Evolutionary conservation across 2,329 filamentous ascomycete genomes (phyloP).

Genomic region (Fusarium multiceps): DNA sequence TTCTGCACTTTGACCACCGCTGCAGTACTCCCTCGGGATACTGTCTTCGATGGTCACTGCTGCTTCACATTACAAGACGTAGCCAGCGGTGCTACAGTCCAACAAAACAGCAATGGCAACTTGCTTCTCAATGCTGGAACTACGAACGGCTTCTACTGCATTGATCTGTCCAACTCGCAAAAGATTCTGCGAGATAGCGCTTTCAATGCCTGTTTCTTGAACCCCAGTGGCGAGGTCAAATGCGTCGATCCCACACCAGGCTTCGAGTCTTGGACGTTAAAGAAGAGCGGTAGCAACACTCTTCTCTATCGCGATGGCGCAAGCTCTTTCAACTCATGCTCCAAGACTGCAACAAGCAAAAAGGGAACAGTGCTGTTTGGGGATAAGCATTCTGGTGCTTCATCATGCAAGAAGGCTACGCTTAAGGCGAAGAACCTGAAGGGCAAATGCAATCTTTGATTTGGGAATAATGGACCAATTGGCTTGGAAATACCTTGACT

Average conservation of each 20-base stretch:
- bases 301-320: constrained; percentile 44
- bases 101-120: constrained; percentile 46
- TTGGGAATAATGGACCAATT: neutral
- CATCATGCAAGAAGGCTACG: constrained; percentile 42
- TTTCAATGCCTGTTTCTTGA: constrained; percentile 51
- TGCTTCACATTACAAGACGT: constrained; percentile 50
- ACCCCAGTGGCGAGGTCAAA: constrained; percentile 42
- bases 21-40: constrained; percentile 39
- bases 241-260: constrained; percentile 51
- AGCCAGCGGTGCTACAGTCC: constrained; percentile 39
- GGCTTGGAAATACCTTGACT: neutral
- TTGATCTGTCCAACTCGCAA: constrained; percentile 42
- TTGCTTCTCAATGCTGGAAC: constrained; percentile 44
- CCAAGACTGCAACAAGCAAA: constrained; percentile 23
- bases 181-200: constrained; percentile 45
- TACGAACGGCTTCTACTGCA: constrained; percentile 49
- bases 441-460: constrained; percentile 43
- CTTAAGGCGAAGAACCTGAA: constrained; percentile 44
- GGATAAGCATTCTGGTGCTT: constrained; percentile 20
- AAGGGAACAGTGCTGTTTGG: constrained; percentile 44
- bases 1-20: constrained; percentile 36
- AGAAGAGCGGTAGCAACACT: constrained; percentile 32
- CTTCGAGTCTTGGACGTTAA: constrained; percentile 45
- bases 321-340: constrained; percentile 45
- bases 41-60: constrained; percentile 43